A percentile compares a stretch with the other conserved stretches of the same genome.
Conservation (phyloP, 1,139 yeast species). For the Yamadazyma membranifaciens region DNA sequence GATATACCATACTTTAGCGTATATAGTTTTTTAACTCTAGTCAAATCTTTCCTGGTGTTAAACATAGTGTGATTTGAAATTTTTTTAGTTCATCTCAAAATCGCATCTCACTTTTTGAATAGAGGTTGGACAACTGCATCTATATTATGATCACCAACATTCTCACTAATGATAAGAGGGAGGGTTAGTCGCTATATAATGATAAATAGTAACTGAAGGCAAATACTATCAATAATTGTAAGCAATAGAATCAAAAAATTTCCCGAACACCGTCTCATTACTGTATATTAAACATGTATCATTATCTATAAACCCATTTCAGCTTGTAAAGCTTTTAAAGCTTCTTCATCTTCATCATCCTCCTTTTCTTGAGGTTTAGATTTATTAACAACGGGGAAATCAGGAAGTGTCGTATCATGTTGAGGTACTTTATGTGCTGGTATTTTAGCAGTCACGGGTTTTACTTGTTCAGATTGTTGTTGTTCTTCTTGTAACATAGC, state of each 20-base stretch:
- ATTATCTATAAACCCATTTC: conserved; percentile 79
- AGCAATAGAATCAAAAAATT: too few relatives aligned
- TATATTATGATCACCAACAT: too few relatives aligned
- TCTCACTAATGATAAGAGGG: too few relatives aligned
- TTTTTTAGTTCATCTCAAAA: conserved; percentile 1
- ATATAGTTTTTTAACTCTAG: too few relatives aligned
- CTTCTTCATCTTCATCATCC: conserved; percentile 89
- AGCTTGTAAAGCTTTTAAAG: conserved; percentile 83
- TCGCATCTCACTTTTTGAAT: conserved; percentile 1
- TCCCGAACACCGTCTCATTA: too few relatives aligned
- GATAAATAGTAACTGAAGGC: too few relatives aligned
- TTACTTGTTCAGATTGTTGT: conserved; percentile 31
- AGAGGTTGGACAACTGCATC: too few relatives aligned
- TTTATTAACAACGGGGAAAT: conserved; percentile 47
- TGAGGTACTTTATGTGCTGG: conserved; percentile 4
- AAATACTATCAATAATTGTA: too few relatives aligned
- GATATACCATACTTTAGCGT: too few relatives aligned
- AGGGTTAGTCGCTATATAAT: too few relatives aligned
- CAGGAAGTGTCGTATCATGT: conserved; percentile 33
- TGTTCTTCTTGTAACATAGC: conserved; percentile 86
- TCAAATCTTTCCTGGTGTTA: conserved; percentile 1
- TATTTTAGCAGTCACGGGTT: conserved; percentile 7
- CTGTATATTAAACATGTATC: conserved; percentile 7
- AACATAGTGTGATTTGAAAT: conserved; percentile 1
- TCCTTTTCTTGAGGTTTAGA: conserved; percentile 43